Conservation (phyloP, 352 stramenopile genomes). For the Saprolegnia diclina region DNA sequence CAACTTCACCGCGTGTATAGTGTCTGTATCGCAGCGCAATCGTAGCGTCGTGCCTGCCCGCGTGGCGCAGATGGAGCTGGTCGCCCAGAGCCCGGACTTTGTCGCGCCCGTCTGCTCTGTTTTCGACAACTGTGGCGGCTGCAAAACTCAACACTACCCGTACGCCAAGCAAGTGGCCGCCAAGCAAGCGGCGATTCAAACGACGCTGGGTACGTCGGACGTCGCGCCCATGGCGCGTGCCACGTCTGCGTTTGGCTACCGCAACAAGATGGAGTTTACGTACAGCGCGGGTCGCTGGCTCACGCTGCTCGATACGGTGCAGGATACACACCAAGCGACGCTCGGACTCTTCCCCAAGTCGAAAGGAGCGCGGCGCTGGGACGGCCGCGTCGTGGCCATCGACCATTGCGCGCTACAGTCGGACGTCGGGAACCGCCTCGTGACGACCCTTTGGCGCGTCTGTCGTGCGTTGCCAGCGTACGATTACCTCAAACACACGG, state of each 20-base stretch:
- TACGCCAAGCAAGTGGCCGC: constrained; percentile 55
- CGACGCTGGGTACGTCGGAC: constrained; percentile 31
- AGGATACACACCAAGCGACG: constrained; percentile 38
- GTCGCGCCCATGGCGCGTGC: not conserved
- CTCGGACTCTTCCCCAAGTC: constrained; percentile 64
- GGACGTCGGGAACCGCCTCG: constrained; percentile 37
- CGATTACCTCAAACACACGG: constrained; percentile 50
- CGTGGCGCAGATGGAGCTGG: constrained; percentile 28
- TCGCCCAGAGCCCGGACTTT: constrained; percentile 35
- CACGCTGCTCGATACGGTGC: constrained; percentile 39
- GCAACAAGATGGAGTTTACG: constrained; percentile 84
- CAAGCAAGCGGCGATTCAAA: constrained; percentile 51
- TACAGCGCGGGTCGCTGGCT: constrained; percentile 70
- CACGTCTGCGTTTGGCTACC: constrained; percentile 41
- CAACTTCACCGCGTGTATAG: not conserved
- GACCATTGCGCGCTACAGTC: constrained; percentile 53
- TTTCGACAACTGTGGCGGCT: constrained; percentile 65
- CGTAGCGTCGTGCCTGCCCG: constrained; percentile 11
- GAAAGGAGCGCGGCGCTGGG: constrained; percentile 42
- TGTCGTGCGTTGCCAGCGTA: constrained; percentile 43
- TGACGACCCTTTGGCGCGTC: constrained; percentile 34
- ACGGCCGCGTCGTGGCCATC: constrained; percentile 58
- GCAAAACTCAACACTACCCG: constrained; percentile 54
- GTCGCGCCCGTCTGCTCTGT: constrained; percentile 39
- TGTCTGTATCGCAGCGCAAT: not conserved